Evolutionary conservation across 2,329 filamentous ascomycete species (phyloP), one percentile per base, ranked within the genome.

Genomic region (Colletotrichum endophyticum): DNA sequence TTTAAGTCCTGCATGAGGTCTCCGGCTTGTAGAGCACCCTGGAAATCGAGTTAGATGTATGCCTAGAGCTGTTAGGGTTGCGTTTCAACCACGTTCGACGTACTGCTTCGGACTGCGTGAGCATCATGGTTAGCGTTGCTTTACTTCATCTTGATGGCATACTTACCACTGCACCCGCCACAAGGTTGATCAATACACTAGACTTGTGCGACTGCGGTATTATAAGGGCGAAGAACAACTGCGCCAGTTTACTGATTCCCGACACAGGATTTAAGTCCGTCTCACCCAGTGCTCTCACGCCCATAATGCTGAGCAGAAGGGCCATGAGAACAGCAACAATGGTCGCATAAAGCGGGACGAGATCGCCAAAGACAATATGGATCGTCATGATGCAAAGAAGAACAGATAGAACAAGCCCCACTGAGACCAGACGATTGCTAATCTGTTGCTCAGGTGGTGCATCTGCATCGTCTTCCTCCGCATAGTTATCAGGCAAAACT

Each of bases 1-100:
- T 99, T 99, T 34, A 99, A 90, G 83, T 99, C 97, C 83, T 99
- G 97, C 91, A 99, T 95, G 72, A 99, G 92, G 84, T 99, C 97
- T 11, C 97, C 97, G 4, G 97, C 96, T 87, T 99, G 97, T 6
- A 99, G 88, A 5, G 97, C 97, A 7, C 97, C 89, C 85, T 88
- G 32, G 4, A 39, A 44, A 28, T 8, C 8, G 62, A 74, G 22
- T 78, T 63, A 79, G 75, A n/a, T 32, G 19, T 66, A 25, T 22
- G 22, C n/a, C 15, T 6, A 34, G 36, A 66, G 19, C 13, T 32
- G 19, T 34, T 13, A 61, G n/a, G 19, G 6, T 67, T 25, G 11
- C 44, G 39, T 39, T 30, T 36, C 28, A 30, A 19, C 12, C 4
- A 59, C 16, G n/a, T 27, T 62, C 7, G 27, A 76, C 84, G 79